Base-by-base conservation (phyloP, 192 early-diverging fungal species). In the Backusella circina region DNA sequence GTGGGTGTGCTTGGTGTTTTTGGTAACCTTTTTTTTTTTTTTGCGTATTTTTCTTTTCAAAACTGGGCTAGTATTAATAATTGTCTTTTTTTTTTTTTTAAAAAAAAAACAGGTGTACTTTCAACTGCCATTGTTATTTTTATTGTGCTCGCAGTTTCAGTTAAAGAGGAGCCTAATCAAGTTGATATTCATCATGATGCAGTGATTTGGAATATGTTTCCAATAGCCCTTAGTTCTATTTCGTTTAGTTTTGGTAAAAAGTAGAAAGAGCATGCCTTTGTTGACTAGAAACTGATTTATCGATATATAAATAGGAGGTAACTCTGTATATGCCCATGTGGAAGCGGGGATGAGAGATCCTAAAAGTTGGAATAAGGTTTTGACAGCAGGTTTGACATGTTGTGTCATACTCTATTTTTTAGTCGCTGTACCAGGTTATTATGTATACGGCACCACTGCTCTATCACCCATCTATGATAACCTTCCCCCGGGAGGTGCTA, bases 281-380 rank as follows among this genome's bases (percentile, higher is more conserved):
- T 28, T n/a, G n/a, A n/a, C n/a, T n/a, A n/a, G n/a, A n/a, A n/a
- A 21, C 54, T 26, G 26, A 61, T 13, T 26, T 26, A 61, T 28
- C 18, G 26, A 30, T 64, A 64, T 26, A 57, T 57, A 64, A 35
- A 66, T 51, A 79, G 78, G 70, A 32, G 94, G 93, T 2, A 93
- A 93, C 35, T 90, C 90, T 28, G 91, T 94, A 2, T 95, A 94
- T 67, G 89, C 94, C 3, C 91, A 95, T 70, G 88, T 93, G 8
- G 92, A 95, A 73, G 83, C 86, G 1, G 83, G 86, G 36, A 94
- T 95, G 94, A 80, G 75, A 31, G 79, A 89, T 38, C 93, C 92
- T 9, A 78, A 89, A 18, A 81, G 87, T 30, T 95, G 92, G 87
- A 82, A 86, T 26, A 85, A 72, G 9, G 94, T 92, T 7, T 72